These are phyloP conservation scores for Termitomyces sp. DNA, from an alignment of 768 basidiomycete genomes.

Conservation along the genomic window DNA sequence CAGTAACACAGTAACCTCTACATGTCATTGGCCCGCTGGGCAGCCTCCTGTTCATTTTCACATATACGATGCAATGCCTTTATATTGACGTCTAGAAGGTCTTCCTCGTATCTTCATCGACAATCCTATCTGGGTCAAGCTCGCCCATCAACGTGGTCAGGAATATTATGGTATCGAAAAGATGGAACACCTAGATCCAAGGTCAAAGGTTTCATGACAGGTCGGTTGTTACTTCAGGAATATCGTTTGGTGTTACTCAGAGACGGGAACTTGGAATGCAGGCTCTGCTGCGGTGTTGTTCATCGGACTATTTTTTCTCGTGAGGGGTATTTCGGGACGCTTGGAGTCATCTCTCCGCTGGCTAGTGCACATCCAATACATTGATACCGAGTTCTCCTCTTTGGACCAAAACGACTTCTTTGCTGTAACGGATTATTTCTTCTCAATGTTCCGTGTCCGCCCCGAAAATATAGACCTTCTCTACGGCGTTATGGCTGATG, in stretches of 20 bases:
- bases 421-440: conserved; percentile 20
- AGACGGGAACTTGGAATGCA: neutral
- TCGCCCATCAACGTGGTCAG: conserved; percentile 18
- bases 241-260: neutral
- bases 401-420: conserved; percentile 20
- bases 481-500: neutral
- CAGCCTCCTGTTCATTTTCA: conserved; percentile 19
- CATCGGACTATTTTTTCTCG: neutral
- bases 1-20: too few relatives aligned
- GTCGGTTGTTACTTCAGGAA: conserved; percentile 15
- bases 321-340: neutral
- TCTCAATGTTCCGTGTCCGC: neutral
- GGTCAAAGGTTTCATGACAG: conserved; percentile 24
- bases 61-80: conserved; percentile 13
- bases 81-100: conserved; percentile 8
- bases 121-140: conserved; percentile 4
- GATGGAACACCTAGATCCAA: conserved; percentile 32
- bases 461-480: conserved; percentile 2
- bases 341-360: neutral
- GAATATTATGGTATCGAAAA: conserved; percentile 24
- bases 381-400: conserved; percentile 19
- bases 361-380: conserved; percentile 24
- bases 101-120: neutral
- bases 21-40: conserved; percentile 25
- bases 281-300: neutral